A percentile compares a stretch with the other conserved stretches of the same genome.
Evolutionary conservation across 2,329 filamentous ascomycete genomes (phyloP).

Genomic region (Macrophomina phaseolina): DNA sequence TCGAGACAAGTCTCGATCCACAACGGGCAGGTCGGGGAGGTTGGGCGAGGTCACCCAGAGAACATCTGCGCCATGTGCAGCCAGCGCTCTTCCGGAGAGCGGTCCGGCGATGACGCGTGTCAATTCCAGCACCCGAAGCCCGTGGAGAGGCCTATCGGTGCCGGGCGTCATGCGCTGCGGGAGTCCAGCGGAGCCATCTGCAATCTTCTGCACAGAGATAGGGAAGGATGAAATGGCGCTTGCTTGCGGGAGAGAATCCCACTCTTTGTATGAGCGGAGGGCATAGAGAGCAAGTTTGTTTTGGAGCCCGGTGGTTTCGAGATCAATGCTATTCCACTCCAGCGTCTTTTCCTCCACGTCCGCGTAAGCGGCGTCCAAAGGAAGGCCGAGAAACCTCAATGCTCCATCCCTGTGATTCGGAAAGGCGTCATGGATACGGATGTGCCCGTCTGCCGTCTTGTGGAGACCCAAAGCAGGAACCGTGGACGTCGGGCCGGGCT

Average conservation of each 20-base stretch:
- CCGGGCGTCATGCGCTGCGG: conserved; percentile 38
- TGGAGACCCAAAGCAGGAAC: conserved; percentile 58
- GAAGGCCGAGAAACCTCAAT: conserved; percentile 51
- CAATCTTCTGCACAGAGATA: conserved; percentile 50
- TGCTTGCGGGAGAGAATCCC: conserved; percentile 59
- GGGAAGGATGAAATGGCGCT: conserved; percentile 53
- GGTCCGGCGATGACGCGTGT: conserved; percentile 57
- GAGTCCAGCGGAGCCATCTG: conserved; percentile 27
- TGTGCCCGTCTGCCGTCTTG: conserved; percentile 56
- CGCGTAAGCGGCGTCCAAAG: conserved; percentile 39
- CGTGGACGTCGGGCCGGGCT: conserved; percentile 34
- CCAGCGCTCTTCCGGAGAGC: conserved; percentile 48
- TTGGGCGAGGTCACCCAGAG: conserved; percentile 52
- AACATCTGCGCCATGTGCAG: conserved; percentile 55
- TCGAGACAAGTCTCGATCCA: conserved; percentile 57
- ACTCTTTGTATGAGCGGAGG: conserved; percentile 56
- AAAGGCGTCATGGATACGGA: conserved; percentile 63
- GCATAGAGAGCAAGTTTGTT: conserved; percentile 55
- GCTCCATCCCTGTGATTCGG: conserved; percentile 56
- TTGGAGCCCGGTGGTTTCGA: conserved; percentile 54
- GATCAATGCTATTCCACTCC: conserved; percentile 52
- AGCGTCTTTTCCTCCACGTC: conserved; percentile 48
- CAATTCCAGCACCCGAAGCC: conserved; percentile 58
- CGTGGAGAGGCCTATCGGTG: conserved; percentile 40
- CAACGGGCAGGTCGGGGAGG: conserved; percentile 46